Evolutionary conservation across 345 rosid species (phyloP).

Genomic region (Lagerstroemia speciosa): DNA sequence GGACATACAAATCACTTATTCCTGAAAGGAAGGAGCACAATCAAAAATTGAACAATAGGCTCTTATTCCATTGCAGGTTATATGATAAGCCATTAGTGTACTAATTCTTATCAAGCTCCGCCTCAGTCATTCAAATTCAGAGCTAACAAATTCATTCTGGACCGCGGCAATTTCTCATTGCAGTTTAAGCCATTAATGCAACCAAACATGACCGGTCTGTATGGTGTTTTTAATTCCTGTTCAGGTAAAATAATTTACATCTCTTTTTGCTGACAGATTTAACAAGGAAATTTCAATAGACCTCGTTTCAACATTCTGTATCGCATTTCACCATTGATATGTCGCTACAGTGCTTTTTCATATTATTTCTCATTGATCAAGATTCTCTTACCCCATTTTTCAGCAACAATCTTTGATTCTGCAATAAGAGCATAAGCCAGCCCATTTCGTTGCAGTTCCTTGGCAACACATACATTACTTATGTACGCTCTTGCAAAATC

Average conservation of each 20-base stretch:
- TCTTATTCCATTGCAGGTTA: not conserved
- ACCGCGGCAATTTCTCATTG: too few species aligned
- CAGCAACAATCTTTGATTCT: conserved; percentile 53
- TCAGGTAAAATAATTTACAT: too few species aligned
- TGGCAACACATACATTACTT: conserved; percentile 83
- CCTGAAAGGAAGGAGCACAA: conserved; percentile 32
- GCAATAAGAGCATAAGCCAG: conserved; percentile 50
- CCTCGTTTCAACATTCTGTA: not conserved
- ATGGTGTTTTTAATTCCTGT: too few species aligned
- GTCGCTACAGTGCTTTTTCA: not conserved
- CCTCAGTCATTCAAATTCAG: too few species aligned
- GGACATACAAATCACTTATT: conserved; percentile 82
- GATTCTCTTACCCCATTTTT: conserved; percentile 60
- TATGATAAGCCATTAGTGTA: not conserved
- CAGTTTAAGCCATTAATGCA: too few species aligned
- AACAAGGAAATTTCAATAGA: not conserved
- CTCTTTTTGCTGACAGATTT: not conserved
- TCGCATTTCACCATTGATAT: not conserved
- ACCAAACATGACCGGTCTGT: too few species aligned
- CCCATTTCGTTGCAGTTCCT: conserved; percentile 72
- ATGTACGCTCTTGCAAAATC: conserved; percentile 74
- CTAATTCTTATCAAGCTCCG: too few species aligned
- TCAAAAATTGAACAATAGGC: not conserved
- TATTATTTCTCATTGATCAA: not conserved
- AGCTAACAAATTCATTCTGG: too few species aligned